These are phyloP conservation scores for Amaranthus tricolor DNA, from an alignment of 179 eudicot genomes.

Conservation along the genomic window DNA sequence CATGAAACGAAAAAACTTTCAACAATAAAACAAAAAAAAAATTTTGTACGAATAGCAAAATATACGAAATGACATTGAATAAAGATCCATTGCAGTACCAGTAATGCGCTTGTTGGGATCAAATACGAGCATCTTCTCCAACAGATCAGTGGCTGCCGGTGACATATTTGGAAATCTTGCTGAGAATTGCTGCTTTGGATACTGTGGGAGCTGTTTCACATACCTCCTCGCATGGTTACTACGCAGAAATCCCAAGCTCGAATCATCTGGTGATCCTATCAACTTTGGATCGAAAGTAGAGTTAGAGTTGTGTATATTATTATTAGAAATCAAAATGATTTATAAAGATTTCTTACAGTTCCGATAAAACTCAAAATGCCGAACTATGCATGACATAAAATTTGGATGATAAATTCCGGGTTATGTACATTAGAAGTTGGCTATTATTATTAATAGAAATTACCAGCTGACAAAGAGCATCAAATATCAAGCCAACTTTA, in stretches of 20 bases:
- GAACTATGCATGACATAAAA: too few relatives aligned
- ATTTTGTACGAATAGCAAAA: too few relatives aligned
- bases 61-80: background rate
- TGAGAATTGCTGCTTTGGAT: constrained; percentile 45
- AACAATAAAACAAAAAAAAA: background rate
- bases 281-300: constrained; percentile 25
- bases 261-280: constrained; percentile 52
- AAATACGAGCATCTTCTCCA: constrained; percentile 50
- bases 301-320: constrained; percentile 10
- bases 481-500: constrained; percentile 15
- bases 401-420: background rate
- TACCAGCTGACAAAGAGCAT: constrained; percentile 22
- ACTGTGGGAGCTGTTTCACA: constrained; percentile 43
- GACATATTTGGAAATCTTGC: constrained; percentile 45
- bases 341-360: background rate
- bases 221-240: constrained; percentile 44
- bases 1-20: background rate
- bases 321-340: background rate
- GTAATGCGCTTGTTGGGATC: constrained; percentile 49
- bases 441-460: background rate
- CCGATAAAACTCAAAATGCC: too few relatives aligned
- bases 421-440: background rate
- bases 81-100: constrained; percentile 21
- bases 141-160: constrained; percentile 44
- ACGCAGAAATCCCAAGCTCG: constrained; percentile 44